These are phyloP conservation scores for Hypomontagnella submonticulosa DNA, from an alignment of 495 filamentous ascomycete species.

Conservation along the genomic window DNA sequence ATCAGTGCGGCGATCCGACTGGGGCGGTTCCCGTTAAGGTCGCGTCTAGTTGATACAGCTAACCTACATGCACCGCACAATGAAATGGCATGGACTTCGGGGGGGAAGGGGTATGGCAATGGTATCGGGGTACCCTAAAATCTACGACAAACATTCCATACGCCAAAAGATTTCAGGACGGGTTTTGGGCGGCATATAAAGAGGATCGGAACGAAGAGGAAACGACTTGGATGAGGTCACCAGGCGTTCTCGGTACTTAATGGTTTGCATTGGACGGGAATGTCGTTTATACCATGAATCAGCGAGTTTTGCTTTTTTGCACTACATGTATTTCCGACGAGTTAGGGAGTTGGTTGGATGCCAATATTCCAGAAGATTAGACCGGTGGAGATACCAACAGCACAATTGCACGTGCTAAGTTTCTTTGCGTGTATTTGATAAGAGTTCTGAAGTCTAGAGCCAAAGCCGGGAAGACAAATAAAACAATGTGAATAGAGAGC, in stretches of 20 bases:
- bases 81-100: constrained; percentile 31
- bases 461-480: constrained; percentile 9
- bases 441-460: constrained; percentile 16
- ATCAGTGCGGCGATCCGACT: constrained; percentile 48
- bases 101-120: not conserved
- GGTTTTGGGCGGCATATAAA: constrained; percentile 27
- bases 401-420: constrained; percentile 13
- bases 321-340: constrained; percentile 17
- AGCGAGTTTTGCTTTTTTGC: constrained; percentile 27
- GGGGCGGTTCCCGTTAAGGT: constrained; percentile 39
- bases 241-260: constrained; percentile 38
- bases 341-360: constrained; percentile 12
- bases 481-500: not conserved
- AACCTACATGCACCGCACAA: constrained; percentile 28
- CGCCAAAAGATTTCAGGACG: constrained; percentile 17
- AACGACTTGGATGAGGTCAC: constrained; percentile 42
- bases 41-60: constrained; percentile 4
- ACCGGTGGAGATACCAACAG: constrained; percentile 34
- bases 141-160: constrained; percentile 18
- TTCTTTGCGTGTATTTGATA: constrained; percentile 14
- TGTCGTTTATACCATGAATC: constrained; percentile 34
- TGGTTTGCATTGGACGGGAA: constrained; percentile 17
- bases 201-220: constrained; percentile 18
- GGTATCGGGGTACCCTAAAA: constrained; percentile 13
- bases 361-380: constrained; percentile 23